These are phyloP conservation scores for Aspergillus versicolor DNA, from an alignment of 2,329 filamentous ascomycete genomes.

Conservation along the genomic window DNA sequence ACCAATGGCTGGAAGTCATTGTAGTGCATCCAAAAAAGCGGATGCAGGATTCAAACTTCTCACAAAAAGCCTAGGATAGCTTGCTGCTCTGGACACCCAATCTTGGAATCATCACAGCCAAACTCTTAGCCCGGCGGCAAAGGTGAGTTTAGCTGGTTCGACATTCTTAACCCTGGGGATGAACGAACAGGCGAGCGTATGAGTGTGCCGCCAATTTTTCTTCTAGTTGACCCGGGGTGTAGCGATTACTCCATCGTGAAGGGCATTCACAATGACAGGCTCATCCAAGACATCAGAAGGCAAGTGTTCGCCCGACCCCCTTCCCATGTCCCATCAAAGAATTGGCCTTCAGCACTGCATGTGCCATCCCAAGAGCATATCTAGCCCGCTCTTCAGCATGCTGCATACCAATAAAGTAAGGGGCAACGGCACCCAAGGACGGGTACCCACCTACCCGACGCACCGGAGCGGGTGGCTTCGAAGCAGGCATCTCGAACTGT, in stretches of 20 bases:
- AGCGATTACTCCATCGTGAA: not conserved
- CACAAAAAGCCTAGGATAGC: not conserved
- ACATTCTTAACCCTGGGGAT: not conserved
- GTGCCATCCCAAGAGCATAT: not conserved
- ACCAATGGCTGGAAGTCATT: not conserved
- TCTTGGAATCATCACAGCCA: not conserved
- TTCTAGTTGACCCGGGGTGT: not conserved
- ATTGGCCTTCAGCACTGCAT: not conserved
- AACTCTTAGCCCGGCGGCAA: not conserved
- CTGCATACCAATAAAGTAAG: not conserved
- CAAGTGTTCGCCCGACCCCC: not conserved
- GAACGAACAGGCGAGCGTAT: not conserved
- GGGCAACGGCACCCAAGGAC: too few relatives aligned
- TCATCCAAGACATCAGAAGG: not conserved
- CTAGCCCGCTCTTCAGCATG: not conserved
- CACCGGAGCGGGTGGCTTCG: too few relatives aligned
- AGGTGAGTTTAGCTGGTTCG: constrained; percentile 1
- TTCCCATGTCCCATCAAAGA: not conserved
- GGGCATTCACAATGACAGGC: not conserved
- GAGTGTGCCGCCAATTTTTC: not conserved
- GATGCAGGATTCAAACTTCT: not conserved
- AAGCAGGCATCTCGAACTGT: too few relatives aligned
- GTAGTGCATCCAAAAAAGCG: not conserved
- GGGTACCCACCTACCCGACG: not conserved
- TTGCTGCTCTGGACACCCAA: not conserved